Percentiles rank a stretch among this genome's conserved stretches.
Conservation (phyloP, 129 eudicot species). For the Calendula officinalis region DNA sequence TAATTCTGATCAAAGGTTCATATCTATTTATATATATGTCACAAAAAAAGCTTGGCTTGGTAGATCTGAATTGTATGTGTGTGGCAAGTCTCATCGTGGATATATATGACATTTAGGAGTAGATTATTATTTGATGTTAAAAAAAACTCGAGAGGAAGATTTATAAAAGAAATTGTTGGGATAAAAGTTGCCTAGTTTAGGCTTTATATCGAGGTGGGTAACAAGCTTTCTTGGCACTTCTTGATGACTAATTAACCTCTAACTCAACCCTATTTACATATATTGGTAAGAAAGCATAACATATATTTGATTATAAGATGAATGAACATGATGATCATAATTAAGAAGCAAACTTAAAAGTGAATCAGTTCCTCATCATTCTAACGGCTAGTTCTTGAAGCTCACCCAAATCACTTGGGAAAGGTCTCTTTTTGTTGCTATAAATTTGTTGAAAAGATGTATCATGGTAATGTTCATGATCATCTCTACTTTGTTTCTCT, state of each 20-base stretch:
- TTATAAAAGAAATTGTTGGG: background rate
- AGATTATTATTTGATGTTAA: too few species aligned
- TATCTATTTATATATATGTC: too few species aligned
- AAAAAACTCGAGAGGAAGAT: too few species aligned
- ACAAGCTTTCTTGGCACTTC: constrained; percentile 20
- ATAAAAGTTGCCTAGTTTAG: constrained; percentile 12
- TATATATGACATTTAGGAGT: too few species aligned
- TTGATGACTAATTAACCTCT: constrained; percentile 17
- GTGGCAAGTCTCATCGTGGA: too few species aligned
- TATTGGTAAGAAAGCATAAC: constrained; percentile 12
- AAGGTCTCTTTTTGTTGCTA: constrained; percentile 55
- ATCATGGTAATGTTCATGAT: constrained; percentile 30
- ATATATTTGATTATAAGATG: constrained; percentile 30
- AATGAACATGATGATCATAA: constrained; percentile 29
- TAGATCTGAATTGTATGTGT: too few species aligned
- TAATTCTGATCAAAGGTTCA: too few species aligned
- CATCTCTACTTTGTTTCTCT: constrained; percentile 38
- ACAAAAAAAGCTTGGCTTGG: too few species aligned
- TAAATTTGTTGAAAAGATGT: constrained; percentile 31
- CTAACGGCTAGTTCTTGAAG: constrained; percentile 87
- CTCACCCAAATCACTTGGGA: constrained; percentile 76
- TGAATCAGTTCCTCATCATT: constrained; percentile 73
- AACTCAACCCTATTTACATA: constrained; percentile 20
- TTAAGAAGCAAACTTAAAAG: constrained; percentile 18
- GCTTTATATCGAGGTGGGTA: constrained; percentile 26